Base-by-base conservation (phyloP, 805 yeast genomes). In the Wickerhamiella siamensis region DNA sequence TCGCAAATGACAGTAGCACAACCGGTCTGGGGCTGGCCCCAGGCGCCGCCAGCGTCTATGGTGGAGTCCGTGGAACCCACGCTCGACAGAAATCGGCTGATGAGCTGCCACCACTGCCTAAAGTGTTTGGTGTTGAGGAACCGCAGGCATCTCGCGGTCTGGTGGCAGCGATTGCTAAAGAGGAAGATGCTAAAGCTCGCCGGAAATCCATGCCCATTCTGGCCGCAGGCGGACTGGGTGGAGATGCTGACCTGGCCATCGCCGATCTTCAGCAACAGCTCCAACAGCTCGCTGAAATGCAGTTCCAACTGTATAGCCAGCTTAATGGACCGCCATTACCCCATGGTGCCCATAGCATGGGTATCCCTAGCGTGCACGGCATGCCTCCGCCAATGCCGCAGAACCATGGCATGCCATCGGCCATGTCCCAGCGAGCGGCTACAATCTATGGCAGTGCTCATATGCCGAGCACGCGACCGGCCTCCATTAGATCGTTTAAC, bases 141-240 rank as follows among this genome's bases (percentile, higher is more conserved):
- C 20, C 35, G 9, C 22, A 40, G 3, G 43, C 50, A 34, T 43
- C 44, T 14, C 54, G 68, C 3, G 68, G 68, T 3, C 48, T 63
- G 14, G 56, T 63, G n/a, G 65, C 61, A 15, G 65, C 60, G 41
- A 64, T 63, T 40, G 60, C 62, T 10, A 51, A 56, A 1, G 67
- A 62, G 39, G 64, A 63, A 42, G 64, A 63, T 26, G 59, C 60
- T 37, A 58, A 58, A 45, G 39, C 44, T 19, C 51, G 57, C 15
- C 49, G 66, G 3, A 37, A 31, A 20, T 46, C 32, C 49, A 31
- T 38, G 36, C 41, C 18, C 8, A 15, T 6, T 31, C 33, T 31
- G 27, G 24, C 37, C 9, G 17, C 20, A 10, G 38, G 32, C 5
- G 20, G 22, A 14, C 2, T 9, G 39, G 20, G 22, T 14, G 33